Percentiles rank a stretch among this genome's conserved stretches.
Conservation (phyloP, 441 rosid species). For the Raphanus hybrid region DNA sequence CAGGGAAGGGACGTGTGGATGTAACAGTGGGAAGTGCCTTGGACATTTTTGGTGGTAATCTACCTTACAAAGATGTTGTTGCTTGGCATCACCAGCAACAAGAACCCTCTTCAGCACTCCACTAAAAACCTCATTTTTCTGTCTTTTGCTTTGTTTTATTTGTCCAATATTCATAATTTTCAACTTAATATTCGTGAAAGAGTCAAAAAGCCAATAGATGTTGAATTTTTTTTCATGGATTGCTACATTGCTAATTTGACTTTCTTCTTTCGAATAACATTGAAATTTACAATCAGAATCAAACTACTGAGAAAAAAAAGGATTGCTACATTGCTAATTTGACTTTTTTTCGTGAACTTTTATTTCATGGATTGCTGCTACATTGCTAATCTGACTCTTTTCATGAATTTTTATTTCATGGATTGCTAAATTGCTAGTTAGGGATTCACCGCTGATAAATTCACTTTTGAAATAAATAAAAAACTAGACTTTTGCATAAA, state of each 20-base stretch:
- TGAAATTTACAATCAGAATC: too few relatives aligned
- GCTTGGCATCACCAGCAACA: constrained; percentile 74
- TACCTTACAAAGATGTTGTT: constrained; percentile 76
- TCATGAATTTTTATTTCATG: too few relatives aligned
- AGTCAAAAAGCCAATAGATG: not conserved
- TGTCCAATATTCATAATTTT: not conserved
- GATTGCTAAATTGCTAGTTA: too few relatives aligned
- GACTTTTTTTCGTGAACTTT: too few relatives aligned
- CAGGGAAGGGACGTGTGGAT: constrained; percentile 80
- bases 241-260: not conserved
- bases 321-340: too few relatives aligned
- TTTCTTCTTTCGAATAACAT: not conserved
- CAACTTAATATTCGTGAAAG: not conserved
- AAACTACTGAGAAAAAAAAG: too few relatives aligned
- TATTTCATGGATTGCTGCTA: too few relatives aligned
- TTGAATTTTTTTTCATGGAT: not conserved
- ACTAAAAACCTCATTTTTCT: not conserved
- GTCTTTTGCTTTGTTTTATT: constrained; percentile 2
- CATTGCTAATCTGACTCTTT: too few relatives aligned
- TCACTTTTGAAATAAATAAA: not conserved
- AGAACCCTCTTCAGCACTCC: constrained; percentile 28
- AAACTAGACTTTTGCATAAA: not conserved
- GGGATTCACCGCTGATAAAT: not conserved
- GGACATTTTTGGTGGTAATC: constrained; percentile 86
- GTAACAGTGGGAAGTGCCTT: constrained; percentile 91